Evolutionary conservation across 352 stramenopile genomes (phyloP), one percentile per base, ranked within the genome.

Genomic region (Globisporangium cederbergense): DNA sequence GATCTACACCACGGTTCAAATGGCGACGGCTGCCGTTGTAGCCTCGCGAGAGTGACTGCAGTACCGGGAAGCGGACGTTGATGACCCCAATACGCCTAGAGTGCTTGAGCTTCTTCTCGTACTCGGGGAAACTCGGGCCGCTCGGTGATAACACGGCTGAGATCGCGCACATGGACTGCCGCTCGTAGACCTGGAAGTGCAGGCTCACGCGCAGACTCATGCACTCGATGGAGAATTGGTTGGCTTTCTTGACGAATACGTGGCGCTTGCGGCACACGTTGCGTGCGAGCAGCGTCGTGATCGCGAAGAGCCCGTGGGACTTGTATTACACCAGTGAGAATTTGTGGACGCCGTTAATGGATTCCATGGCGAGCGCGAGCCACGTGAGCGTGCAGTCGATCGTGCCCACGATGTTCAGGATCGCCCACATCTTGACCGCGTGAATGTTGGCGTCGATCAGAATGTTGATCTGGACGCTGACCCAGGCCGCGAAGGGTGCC

Each of bases 251-350:
- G n/a, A n/a, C 28, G 11, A 69, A 43, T 1, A 64, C 18, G n/a
- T 34, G 11, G 10, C 36, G 49, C n/a, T 61, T 62, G 30, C 51
- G 58, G 32, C 52, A 67, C 22, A 59, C 46, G n/a, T 62, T 67
- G 34, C 52, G 52, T 0, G 46, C 66, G 2, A 57, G 43, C 20
- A 71, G 18, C 51, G 32, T 40, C 0, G 46, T 46, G 1, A 32
- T 58, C 2, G 40, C 1, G 22, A 25, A 22, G 14, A 69, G 49
- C 14, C 42, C 42, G 32, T 61, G 64, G 0, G 4, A 6, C 8
- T 54, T 42, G 11, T 58, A 45, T 0, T 25, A n/a, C 7, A 65
- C 20, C 13, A 71, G 18, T n/a, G 47, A 7, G 20, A 55, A 63
- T 4, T 67, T 46, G 10, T 40, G 13, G 18, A 60, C 3, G 2